These are phyloP conservation scores for Lentinula lateritia DNA, from an alignment of 768 basidiomycete genomes.

Conservation along the genomic window DNA sequence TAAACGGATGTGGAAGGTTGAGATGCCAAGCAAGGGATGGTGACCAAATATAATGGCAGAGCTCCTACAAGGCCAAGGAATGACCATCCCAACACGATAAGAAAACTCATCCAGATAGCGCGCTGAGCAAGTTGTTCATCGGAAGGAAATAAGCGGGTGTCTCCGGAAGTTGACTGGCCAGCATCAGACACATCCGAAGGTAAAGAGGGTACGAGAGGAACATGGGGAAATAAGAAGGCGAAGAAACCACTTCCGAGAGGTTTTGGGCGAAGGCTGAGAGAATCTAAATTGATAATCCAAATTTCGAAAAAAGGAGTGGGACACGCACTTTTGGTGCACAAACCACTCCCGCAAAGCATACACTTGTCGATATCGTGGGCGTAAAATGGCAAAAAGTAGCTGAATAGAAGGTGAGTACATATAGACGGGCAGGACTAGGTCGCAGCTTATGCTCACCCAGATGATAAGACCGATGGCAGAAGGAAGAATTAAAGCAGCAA, in stretches of 20 bases:
- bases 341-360: conserved; percentile 79
- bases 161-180: conserved; percentile 40
- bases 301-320: neutral
- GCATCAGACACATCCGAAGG: conserved; percentile 53
- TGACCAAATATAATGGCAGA: conserved; percentile 67
- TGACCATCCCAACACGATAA: conserved; percentile 62
- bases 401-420: conserved; percentile 19
- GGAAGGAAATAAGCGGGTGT: conserved; percentile 61
- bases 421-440: neutral
- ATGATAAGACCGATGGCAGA: conserved; percentile 54
- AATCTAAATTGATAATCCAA: neutral
- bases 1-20: conserved; percentile 37
- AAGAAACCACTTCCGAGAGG: conserved; percentile 52
- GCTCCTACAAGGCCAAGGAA: conserved; percentile 65
- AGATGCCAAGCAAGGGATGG: conserved; percentile 61
- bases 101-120: conserved; percentile 59
- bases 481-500: conserved; percentile 54
- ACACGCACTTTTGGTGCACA: conserved; percentile 57
- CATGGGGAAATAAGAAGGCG: conserved; percentile 67
- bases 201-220: conserved; percentile 57
- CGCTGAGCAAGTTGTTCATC: conserved; percentile 72
- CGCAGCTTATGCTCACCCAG: conserved; percentile 46
- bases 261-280: conserved; percentile 54
- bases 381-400: conserved; percentile 62
- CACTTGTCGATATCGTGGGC: conserved; percentile 67